These are phyloP conservation scores for Penicillium egyptiacum DNA, from an alignment of 495 filamentous ascomycete species.

Conservation along the genomic window DNA sequence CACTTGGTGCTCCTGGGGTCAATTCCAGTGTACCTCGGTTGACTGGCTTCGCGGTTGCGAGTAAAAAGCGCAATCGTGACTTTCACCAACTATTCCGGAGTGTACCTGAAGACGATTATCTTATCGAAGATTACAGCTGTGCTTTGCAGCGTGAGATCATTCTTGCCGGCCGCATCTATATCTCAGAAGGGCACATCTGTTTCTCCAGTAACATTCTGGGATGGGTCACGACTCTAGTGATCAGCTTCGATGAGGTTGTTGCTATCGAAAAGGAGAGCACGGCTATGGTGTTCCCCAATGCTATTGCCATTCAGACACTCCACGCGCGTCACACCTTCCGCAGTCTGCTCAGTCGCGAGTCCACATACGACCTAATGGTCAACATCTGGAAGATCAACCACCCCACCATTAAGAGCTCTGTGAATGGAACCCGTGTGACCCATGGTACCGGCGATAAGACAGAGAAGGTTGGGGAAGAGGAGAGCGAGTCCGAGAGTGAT, in stretches of 20 bases:
- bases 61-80: constrained; percentile 91
- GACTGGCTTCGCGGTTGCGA: constrained; percentile 94
- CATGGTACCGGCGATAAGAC: constrained; percentile 84
- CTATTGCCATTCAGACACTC: constrained; percentile 91
- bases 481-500: constrained; percentile 56
- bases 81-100: constrained; percentile 93
- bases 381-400: constrained; percentile 98
- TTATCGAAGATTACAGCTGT: constrained; percentile 98
- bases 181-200: constrained; percentile 96
- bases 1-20: constrained; percentile 62
- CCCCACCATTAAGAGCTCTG: constrained; percentile 80
- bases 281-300: constrained; percentile 94
- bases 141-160: constrained; percentile 95
- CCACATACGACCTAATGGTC: constrained; percentile 94
- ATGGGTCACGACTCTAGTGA: constrained; percentile 95
- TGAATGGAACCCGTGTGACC: constrained; percentile 81
- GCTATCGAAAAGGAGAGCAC: constrained; percentile 96
- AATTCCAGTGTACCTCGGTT: constrained; percentile 65
- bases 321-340: constrained; percentile 95
- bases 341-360: constrained; percentile 89
- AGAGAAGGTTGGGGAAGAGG: constrained; percentile 66
- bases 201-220: constrained; percentile 99
- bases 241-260: constrained; percentile 97
- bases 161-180: constrained; percentile 88
- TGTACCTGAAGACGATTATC: constrained; percentile 94